Evolutionary conservation across 108 stramenopile species (phyloP), one percentile per base, ranked within the genome.

Genomic region (Cyclotella distinguenda): DNA sequence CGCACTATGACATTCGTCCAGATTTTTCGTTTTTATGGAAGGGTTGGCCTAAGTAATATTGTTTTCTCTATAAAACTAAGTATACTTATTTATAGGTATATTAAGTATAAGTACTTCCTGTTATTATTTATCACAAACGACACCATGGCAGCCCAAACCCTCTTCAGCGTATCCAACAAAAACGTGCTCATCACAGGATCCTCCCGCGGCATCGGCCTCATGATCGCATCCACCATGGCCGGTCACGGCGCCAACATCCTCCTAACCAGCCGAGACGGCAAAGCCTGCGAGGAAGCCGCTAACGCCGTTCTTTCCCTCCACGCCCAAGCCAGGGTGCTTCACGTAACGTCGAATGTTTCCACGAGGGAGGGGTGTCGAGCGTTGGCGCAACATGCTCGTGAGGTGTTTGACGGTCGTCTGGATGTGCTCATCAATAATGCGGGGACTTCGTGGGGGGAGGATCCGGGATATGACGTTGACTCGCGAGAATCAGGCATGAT

Each of bases 131-230:
- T 19, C 6, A 6, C 45, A 10, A 15, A 5, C 22, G 5, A 7
- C 36, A 34, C 61, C 46, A 48, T 62, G 40, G n/a, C 33, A 23
- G 18, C 61, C 16, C 56, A 42, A 42, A 16, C 26, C 11, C 78
- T 89, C 27, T 86, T 89, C 72, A 60, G 60, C 51, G 81, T 89
- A 5, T 69, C 79, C 7, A 83, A 83, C 49, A 84, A 91, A 52
- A 93, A 91, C 76, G 92, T 94, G 9, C 66, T 97, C n/a, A 78
- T 97, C 23, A 97, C 94, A 25, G 96, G 96, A 9, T 94, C 94
- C 42, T 86, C 86, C 5, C 74, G 92, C 0, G 96, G 96, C 4
- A 90, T 97, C 62, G 96, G 96, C 10, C 59, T 75, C 34, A 94
- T 95, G 93, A 90, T 97, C 56, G 94, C 94, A 38, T 78, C 82